These are phyloP conservation scores for Gossypium mustelinum DNA, from an alignment of 345 rosid genomes.

Conservation along the genomic window DNA sequence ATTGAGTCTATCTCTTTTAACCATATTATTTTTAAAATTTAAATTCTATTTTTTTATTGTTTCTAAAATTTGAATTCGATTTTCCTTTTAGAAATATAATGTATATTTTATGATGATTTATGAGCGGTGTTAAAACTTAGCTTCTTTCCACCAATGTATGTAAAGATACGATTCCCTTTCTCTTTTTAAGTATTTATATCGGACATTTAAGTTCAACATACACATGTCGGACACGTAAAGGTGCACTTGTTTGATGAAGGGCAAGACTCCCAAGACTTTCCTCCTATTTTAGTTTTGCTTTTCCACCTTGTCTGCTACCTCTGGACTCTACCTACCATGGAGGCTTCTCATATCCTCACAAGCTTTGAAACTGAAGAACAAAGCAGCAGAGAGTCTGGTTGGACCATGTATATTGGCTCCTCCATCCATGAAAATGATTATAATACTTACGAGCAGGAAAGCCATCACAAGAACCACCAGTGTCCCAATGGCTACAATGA, in stretches of 20 bases:
- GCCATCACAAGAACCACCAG: neutral
- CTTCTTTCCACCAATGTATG: neutral
- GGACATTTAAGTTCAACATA: too few species aligned
- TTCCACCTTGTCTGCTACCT: conserved; percentile 8
- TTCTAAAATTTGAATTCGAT: too few species aligned
- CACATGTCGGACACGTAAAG: neutral
- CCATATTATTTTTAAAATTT: too few species aligned
- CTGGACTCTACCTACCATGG: conserved; percentile 34
- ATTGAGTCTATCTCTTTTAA: too few species aligned
- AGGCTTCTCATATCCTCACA: conserved; percentile 37
- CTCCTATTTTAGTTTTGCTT: neutral
- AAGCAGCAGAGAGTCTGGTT: conserved; percentile 55
- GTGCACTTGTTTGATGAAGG: conserved; percentile 8
- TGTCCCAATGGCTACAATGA: conserved; percentile 10
- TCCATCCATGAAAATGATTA: conserved; percentile 26
- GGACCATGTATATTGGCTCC: conserved; percentile 63
- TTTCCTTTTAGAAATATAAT: too few species aligned
- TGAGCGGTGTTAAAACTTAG: neutral
- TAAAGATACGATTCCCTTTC: neutral
- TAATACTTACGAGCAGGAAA: neutral
- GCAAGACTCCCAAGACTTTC: neutral
- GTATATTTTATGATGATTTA: too few species aligned
- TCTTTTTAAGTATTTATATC: too few species aligned
- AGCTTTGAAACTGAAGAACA: conserved; percentile 30
- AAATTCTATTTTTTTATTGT: too few species aligned